Evolutionary conservation across 257 asterid genomes (phyloP).

Genomic region (Solanum arcanum): DNA sequence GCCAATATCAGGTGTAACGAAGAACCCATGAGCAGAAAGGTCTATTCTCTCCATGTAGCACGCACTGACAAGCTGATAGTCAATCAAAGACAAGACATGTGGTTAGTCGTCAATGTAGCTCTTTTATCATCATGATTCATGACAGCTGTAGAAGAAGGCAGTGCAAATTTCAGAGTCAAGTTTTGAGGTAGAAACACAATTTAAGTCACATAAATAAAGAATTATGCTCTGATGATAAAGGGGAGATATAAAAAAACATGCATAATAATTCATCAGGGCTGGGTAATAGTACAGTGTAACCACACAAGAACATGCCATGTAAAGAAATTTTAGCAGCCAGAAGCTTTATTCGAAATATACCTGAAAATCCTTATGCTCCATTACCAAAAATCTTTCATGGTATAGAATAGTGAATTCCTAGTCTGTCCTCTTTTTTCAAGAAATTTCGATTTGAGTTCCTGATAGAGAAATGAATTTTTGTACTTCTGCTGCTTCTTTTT

Average conservation of each 20-base stretch:
- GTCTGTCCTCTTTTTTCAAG: neutral
- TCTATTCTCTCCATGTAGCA: constrained; percentile 89
- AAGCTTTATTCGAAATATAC: neutral
- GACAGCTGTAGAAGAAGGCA: neutral
- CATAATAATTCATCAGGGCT: neutral
- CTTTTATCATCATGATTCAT: neutral
- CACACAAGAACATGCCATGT: neutral
- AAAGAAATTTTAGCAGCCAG: neutral
- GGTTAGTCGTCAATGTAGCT: neutral
- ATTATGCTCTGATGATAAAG: neutral
- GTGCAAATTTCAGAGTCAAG: neutral
- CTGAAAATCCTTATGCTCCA: neutral
- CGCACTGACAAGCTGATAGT: constrained; percentile 59
- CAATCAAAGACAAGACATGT: neutral
- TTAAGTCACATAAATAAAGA: neutral
- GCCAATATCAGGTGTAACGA: constrained; percentile 62
- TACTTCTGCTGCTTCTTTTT: neutral
- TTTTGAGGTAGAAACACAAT: neutral
- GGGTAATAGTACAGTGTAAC: neutral
- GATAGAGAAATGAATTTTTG: neutral
- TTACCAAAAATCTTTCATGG: neutral
- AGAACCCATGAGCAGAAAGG: constrained; percentile 96
- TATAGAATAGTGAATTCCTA: neutral
- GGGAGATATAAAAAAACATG: neutral
- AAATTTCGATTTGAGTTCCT: neutral